A percentile compares a stretch with the other conserved stretches of the same genome.
Conservation (phyloP, 2,329 filamentous ascomycete species). For the Nigrospora sphaerica region DNA sequence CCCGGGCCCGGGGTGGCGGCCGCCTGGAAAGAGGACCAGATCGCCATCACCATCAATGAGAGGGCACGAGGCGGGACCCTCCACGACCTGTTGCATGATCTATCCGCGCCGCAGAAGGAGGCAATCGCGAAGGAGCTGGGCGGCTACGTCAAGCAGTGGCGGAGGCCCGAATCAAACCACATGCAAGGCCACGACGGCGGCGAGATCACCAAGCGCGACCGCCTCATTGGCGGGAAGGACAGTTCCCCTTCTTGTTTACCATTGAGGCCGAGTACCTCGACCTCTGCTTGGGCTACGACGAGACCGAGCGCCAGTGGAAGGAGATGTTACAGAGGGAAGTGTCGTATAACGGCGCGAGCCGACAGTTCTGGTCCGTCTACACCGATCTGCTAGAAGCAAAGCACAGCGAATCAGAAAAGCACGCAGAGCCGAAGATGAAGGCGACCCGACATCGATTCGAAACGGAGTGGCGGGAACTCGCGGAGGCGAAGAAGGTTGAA, state of each 20-base stretch:
- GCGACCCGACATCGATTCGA: too few species aligned
- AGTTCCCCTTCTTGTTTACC: conserved; percentile 9
- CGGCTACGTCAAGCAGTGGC: conserved; percentile 13
- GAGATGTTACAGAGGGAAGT: neutral
- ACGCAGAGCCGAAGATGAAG: too few species aligned
- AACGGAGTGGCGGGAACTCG: too few species aligned
- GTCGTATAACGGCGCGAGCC: neutral
- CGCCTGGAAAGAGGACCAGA: conserved; percentile 19
- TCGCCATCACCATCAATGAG: conserved; percentile 17
- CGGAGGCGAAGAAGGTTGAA: too few species aligned
- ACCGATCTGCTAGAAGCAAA: too few species aligned
- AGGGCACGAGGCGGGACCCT: conserved; percentile 11
- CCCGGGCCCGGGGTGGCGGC: conserved; percentile 15
- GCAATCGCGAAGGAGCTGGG: conserved; percentile 14
- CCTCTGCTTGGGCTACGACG: neutral
- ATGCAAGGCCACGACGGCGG: conserved; percentile 11
- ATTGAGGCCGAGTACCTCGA: conserved; percentile 5
- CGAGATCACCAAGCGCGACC: conserved; percentile 9
- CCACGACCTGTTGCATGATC: conserved; percentile 17
- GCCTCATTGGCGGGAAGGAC: conserved; percentile 10
- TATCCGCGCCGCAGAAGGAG: conserved; percentile 6
- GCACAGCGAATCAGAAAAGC: too few species aligned
- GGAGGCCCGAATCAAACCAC: conserved; percentile 6
- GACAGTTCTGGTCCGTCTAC: too few species aligned
- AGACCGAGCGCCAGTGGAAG: conserved; percentile 2